phyloP scores from a whole-genome alignment of 208 protist genomes.

The Leishmania mexicana region DNA sequence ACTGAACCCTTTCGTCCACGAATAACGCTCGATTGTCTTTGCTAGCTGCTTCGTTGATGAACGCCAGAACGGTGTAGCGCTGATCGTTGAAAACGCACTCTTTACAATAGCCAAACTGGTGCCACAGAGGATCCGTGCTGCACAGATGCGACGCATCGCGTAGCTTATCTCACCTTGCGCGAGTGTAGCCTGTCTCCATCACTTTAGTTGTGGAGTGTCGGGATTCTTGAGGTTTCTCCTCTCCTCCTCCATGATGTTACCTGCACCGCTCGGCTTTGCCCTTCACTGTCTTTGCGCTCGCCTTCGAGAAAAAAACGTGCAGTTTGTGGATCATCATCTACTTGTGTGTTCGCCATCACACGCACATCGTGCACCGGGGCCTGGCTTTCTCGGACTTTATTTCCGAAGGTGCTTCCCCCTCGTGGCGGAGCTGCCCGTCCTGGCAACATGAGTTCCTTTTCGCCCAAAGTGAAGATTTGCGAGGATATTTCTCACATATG shows the following conservation, averaged over 20 bases:
- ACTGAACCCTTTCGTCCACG: neutral
- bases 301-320: neutral
- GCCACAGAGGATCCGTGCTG: neutral
- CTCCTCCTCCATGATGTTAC: neutral
- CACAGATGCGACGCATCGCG: neutral
- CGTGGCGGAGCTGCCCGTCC: neutral
- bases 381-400: neutral
- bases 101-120: neutral
- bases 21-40: neutral
- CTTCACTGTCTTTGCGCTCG: neutral
- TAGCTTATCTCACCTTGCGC: neutral
- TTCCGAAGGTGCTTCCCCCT: neutral
- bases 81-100: neutral
- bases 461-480: constrained; percentile 45
- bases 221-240: neutral
- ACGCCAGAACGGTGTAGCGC: neutral
- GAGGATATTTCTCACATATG: constrained; percentile 40
- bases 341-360: too few species aligned
- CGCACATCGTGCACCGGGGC: too few species aligned
- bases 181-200: neutral
- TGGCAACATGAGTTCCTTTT: constrained; percentile 30
- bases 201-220: neutral
- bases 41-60: neutral
- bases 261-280: too few species aligned
- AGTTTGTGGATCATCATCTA: neutral